phyloP scores from a whole-genome alignment of 1,284 basidiomycete species.

The Ganoderma boninense region DNA sequence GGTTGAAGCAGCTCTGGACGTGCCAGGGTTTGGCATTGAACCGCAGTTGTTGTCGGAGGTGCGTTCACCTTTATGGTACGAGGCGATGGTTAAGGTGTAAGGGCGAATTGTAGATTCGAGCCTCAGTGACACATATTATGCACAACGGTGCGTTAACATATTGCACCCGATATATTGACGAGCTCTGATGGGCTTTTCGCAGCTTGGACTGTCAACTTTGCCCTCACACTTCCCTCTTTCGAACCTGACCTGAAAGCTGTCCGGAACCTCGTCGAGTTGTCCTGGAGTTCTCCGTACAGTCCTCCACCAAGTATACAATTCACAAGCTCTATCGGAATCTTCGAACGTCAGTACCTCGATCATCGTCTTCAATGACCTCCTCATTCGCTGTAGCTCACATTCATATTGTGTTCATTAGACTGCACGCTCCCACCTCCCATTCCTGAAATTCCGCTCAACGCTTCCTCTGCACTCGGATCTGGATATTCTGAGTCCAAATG shows the following conservation, averaged over 20 bases:
- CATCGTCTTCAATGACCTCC: not conserved
- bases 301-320: slow-evolving; percentile 38
- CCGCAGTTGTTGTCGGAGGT: slow-evolving; percentile 40
- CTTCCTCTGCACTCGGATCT: slow-evolving; percentile 40
- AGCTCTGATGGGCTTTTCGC: not conserved
- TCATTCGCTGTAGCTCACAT: not conserved
- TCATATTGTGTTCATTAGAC: not conserved
- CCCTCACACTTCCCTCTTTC: slow-evolving; percentile 36
- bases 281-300: slow-evolving; percentile 34
- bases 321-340: slow-evolving; percentile 43
- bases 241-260: slow-evolving; percentile 31
- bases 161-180: no score
- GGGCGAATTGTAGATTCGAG: slow-evolving; percentile 24
- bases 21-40: slow-evolving; percentile 41
- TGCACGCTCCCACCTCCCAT: slow-evolving; percentile 18
- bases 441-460: slow-evolving; percentile 25
- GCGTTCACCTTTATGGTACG: not conserved
- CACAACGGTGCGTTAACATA: slow-evolving; percentile 41
- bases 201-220: slow-evolving; percentile 50
- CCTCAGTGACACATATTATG: slow-evolving; percentile 41
- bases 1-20: slow-evolving; percentile 43
- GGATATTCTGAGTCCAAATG: slow-evolving; percentile 53
- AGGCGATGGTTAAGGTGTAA: not conserved
- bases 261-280: slow-evolving; percentile 35
- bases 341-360: slow-evolving; percentile 26